Evolutionary conservation across 1,139 yeast genomes (phyloP).

Genomic region (Taiozyma onychis): DNA sequence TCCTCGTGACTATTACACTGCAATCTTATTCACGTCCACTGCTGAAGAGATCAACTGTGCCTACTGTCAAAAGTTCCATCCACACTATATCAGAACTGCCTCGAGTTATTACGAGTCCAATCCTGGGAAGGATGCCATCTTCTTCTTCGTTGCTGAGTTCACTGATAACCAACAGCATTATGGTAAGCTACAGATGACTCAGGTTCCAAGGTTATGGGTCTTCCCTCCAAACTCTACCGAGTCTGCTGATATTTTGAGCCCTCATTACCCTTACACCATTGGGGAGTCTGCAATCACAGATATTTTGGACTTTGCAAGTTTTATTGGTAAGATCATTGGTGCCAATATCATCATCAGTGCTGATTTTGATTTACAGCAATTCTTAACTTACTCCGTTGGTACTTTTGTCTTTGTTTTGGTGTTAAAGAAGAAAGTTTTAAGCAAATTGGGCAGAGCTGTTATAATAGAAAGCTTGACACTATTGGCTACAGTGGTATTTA

Average conservation of each 20-base stretch:
- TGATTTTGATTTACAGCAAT: slow-evolving; percentile 36
- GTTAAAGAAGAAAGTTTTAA: slow-evolving; percentile 41
- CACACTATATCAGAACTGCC: slow-evolving; percentile 36
- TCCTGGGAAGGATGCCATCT: slow-evolving; percentile 32
- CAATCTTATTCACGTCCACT: slow-evolving; percentile 41
- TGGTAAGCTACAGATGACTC: slow-evolving; percentile 34
- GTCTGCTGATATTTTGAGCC: slow-evolving; percentile 20
- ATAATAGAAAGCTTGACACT: slow-evolving; percentile 37
- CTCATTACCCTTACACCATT: slow-evolving; percentile 30
- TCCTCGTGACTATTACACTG: slow-evolving; percentile 36
- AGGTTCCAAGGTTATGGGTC: slow-evolving; percentile 62
- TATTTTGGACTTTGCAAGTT: slow-evolving; percentile 45
- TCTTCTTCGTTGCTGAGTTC: slow-evolving; percentile 49
- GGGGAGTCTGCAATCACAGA: slow-evolving; percentile 23
- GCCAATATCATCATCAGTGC: slow-evolving; percentile 38
- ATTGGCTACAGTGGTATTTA: slow-evolving; percentile 36
- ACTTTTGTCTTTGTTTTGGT: slow-evolving; percentile 42
- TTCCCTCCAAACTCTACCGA: slow-evolving; percentile 43
- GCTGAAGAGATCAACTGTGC: slow-evolving; percentile 34
- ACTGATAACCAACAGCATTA: slow-evolving; percentile 36
- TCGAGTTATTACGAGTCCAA: slow-evolving; percentile 40
- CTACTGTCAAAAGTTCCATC: slow-evolving; percentile 37
- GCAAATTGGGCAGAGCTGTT: slow-evolving; percentile 28
- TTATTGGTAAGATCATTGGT: slow-evolving; percentile 41
- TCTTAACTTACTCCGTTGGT: slow-evolving; percentile 39